These are phyloP conservation scores for Ascochyta lentis DNA, from an alignment of 2,329 filamentous ascomycete species.

Conservation along the genomic window DNA sequence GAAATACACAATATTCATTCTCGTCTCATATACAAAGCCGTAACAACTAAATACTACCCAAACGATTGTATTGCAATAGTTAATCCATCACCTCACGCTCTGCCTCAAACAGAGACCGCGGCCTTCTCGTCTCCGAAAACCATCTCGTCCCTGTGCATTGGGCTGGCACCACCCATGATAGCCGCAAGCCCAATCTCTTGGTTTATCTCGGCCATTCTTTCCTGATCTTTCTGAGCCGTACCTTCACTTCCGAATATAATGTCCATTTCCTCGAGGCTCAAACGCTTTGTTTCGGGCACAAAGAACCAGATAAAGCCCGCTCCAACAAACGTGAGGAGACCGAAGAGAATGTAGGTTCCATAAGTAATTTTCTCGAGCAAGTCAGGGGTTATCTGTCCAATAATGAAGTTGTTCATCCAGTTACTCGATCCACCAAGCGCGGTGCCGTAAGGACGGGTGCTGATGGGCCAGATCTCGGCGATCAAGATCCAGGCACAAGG, in stretches of 20 bases:
- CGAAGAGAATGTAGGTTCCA: conserved; percentile 76
- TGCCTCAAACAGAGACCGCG: neutral
- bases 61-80: neutral
- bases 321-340: conserved; percentile 67
- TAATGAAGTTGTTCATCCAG: conserved; percentile 64
- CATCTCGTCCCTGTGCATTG: conserved; percentile 9
- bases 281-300: conserved; percentile 62
- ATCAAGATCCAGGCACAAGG: conserved; percentile 78
- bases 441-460: conserved; percentile 71
- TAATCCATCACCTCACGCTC: no score
- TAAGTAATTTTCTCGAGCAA: conserved; percentile 70
- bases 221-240: conserved; percentile 68
- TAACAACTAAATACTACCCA: no score
- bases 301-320: conserved; percentile 61
- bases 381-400: conserved; percentile 73
- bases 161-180: conserved; percentile 18
- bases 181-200: conserved; percentile 69
- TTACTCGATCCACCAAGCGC: conserved; percentile 65
- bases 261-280: conserved; percentile 66
- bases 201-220: conserved; percentile 76
- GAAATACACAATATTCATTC: no score
- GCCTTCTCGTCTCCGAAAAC: conserved; percentile 26
- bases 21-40: no score
- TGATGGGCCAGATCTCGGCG: conserved; percentile 76
- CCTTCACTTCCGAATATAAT: conserved; percentile 71